Conservation (phyloP, 2,329 filamentous ascomycete species). For the Diplodia seriata region DNA sequence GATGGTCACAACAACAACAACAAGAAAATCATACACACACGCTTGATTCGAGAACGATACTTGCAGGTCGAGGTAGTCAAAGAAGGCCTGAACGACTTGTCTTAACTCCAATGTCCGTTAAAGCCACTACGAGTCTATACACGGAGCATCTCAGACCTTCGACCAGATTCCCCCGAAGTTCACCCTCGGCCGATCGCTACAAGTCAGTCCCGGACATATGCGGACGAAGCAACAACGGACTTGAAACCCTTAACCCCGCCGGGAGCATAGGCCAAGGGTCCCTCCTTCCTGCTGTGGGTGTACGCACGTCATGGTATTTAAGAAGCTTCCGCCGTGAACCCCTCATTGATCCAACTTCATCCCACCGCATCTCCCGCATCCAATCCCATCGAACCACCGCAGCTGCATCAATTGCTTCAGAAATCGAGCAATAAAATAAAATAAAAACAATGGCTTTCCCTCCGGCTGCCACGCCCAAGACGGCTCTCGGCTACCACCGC, state of each 20-base stretch:
- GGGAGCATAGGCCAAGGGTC: not conserved
- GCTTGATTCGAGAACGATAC: not conserved
- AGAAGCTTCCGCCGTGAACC: not conserved
- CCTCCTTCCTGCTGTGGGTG: not conserved
- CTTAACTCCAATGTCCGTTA: too few species aligned
- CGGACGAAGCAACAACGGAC: not conserved
- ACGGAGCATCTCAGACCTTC: not conserved
- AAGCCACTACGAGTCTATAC: too few species aligned
- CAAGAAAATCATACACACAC: not conserved
- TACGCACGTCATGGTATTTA: not conserved
- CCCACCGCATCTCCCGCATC: not conserved
- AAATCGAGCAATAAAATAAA: too few species aligned
- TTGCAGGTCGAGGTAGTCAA: too few species aligned
- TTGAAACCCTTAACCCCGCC: slow-evolving; percentile 8
- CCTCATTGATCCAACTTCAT: not conserved
- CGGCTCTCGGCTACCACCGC: slow-evolving; percentile 60
- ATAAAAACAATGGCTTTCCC: slow-evolving; percentile 37
- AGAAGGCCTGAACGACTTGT: too few species aligned
- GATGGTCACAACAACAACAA: not conserved
- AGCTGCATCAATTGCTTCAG: not conserved
- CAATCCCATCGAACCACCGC: not conserved
- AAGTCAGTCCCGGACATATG: not conserved
- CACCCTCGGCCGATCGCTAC: slow-evolving; percentile 1
- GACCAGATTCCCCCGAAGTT: not conserved
- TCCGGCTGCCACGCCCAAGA: slow-evolving; percentile 41